A percentile compares a stretch with the other conserved stretches of the same genome.
Evolutionary conservation across 768 basidiomycete species (phyloP).

Genomic region (Lyophyllum shimeji): DNA sequence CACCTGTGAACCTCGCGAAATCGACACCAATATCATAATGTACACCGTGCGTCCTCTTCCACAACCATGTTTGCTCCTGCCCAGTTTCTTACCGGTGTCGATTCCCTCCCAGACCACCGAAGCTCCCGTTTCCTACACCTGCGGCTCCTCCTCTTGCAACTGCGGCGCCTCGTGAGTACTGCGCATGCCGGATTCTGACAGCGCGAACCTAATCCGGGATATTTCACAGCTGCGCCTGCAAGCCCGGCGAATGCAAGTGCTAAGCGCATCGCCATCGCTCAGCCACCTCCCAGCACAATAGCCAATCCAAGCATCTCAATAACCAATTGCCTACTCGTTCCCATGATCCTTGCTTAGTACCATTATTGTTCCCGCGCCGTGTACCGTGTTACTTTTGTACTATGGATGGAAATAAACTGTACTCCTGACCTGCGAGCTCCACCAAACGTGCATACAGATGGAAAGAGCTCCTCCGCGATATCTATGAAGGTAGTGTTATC

Average conservation of each 20-base stretch:
- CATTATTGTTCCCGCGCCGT: not conserved
- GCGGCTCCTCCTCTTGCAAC: conserved; percentile 10
- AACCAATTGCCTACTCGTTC: not conserved
- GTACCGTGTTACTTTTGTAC: not conserved
- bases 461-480: too few species aligned
- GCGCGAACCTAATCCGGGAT: not conserved
- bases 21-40: conserved; percentile 2
- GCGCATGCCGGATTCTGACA: not conserved
- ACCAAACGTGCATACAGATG: too few species aligned
- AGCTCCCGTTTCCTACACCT: conserved; percentile 8
- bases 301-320: not conserved
- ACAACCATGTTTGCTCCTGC: not conserved
- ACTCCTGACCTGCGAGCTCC: not conserved
- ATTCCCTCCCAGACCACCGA: conserved; percentile 3
- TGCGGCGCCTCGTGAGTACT: conserved; percentile 11
- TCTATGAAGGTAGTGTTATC: too few species aligned
- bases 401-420: not conserved
- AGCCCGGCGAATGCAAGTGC: conserved; percentile 16
- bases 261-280: not conserved
- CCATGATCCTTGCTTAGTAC: not conserved
- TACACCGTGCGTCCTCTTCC: conserved; percentile 5
- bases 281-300: not conserved
- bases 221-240: conserved; percentile 14
- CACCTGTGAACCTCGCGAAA: not conserved
- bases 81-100: not conserved